Conservation (phyloP, 2,329 filamentous ascomycete genomes). For the Penicillium sp. region DNA sequence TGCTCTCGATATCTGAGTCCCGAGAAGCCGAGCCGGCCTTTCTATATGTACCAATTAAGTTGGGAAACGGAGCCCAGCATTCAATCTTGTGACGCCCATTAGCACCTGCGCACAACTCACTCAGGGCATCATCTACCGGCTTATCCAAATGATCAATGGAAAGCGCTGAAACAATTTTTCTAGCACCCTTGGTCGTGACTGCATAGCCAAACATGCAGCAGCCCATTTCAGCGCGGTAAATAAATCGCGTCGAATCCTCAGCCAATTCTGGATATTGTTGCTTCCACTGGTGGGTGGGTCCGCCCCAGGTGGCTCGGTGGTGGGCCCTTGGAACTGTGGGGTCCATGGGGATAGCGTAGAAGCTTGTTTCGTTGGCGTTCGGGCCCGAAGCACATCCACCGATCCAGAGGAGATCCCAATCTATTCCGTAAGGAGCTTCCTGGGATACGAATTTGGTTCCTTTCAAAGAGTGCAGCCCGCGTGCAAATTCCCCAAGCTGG, state of each 20-base stretch:
- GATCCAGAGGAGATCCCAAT: conserved; percentile 56
- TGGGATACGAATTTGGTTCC: conserved; percentile 27
- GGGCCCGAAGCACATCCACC: conserved; percentile 48
- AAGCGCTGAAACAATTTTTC: conserved; percentile 38
- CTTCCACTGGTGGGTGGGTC: conserved; percentile 23
- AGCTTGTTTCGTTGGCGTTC: conserved; percentile 29
- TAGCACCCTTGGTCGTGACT: conserved; percentile 39
- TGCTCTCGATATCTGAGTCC: conserved; percentile 30
- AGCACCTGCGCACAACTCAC: conserved; percentile 49
- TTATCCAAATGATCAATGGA: conserved; percentile 26
- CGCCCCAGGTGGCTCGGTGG: conserved; percentile 23
- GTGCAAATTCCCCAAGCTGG: conserved; percentile 47
- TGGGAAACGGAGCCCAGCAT: conserved; percentile 47
- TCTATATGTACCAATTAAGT: conserved; percentile 51
- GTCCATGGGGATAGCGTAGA: conserved; percentile 34
- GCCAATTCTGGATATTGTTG: conserved; percentile 10
- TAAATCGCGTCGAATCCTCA: conserved; percentile 38
- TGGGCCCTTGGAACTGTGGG: conserved; percentile 26
- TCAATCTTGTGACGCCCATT: conserved; percentile 29
- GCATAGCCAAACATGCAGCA: conserved; percentile 43
- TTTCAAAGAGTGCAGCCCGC: conserved; percentile 32
- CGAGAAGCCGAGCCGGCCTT: conserved; percentile 36
- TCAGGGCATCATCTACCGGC: conserved; percentile 47
- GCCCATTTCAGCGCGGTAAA: conserved; percentile 35
- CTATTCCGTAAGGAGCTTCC: conserved; percentile 51